phyloP scores from a whole-genome alignment of 768 basidiomycete genomes.

The Suillus decipiens region DNA sequence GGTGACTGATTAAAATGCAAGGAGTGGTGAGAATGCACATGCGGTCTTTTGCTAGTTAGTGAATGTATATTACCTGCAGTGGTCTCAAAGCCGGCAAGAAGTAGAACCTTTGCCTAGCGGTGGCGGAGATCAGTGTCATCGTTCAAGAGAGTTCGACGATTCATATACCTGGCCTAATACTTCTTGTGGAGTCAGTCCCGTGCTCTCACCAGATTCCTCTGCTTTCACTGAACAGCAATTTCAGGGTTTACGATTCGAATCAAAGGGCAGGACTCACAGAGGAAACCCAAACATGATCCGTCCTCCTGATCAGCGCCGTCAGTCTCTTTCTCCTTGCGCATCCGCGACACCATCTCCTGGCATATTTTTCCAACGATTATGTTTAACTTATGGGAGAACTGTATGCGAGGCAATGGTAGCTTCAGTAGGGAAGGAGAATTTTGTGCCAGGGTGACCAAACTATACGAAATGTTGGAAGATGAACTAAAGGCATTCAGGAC shows the following conservation, averaged over 20 bases:
- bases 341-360: slow-evolving; percentile 32
- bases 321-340: slow-evolving; percentile 34
- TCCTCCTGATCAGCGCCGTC: slow-evolving; percentile 19
- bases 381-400: slow-evolving; percentile 28
- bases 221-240: not conserved
- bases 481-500: slow-evolving; percentile 28
- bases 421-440: slow-evolving; percentile 32
- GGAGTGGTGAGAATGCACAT: not conserved
- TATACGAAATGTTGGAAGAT: slow-evolving; percentile 15
- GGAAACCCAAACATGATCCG: not conserved
- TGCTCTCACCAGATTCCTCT: not conserved
- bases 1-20: slow-evolving; percentile 1
- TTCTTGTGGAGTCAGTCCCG: not conserved
- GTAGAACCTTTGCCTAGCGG: slow-evolving; percentile 14
- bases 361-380: slow-evolving; percentile 37
- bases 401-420: slow-evolving; percentile 33
- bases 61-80: slow-evolving; percentile 26
- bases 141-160: not conserved
- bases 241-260: not conserved
- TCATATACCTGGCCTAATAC: not conserved
- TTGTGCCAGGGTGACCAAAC: slow-evolving; percentile 22
- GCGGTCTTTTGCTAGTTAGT: not conserved
- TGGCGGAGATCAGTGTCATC: not conserved
- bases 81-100: slow-evolving; percentile 19
- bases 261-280: not conserved